Conservation (phyloP, 1,284 basidiomycete species). For the Dichomitus squalens region DNA sequence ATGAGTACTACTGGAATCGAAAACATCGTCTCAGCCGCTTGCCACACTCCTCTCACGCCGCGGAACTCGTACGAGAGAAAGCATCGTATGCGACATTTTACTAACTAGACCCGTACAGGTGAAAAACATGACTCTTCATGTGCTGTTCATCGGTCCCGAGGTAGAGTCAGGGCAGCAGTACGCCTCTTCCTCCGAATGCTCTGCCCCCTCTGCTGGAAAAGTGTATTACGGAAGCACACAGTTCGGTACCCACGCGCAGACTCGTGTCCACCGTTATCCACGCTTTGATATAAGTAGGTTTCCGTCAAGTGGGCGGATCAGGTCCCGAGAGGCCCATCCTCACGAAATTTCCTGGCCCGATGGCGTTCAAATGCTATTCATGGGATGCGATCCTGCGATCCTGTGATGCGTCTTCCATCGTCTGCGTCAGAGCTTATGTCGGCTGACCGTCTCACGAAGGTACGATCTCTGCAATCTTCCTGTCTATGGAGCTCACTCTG, state of each 20-base stretch:
- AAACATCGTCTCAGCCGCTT: no score
- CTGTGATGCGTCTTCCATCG: background rate
- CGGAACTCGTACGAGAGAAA: background rate
- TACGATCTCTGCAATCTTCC: background rate
- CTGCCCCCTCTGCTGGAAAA: background rate
- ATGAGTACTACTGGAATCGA: no score
- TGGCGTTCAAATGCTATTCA: background rate
- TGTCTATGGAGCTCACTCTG: background rate
- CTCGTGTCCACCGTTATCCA: background rate
- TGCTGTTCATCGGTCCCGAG: background rate
- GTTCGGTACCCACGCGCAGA: background rate
- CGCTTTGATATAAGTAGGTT: background rate
- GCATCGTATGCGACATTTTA: background rate
- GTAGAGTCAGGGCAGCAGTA: background rate
- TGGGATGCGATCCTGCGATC: background rate
- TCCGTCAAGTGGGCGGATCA: background rate
- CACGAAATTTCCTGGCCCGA: background rate
- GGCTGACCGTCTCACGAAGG: background rate
- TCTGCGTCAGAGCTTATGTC: background rate
- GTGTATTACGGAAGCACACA: background rate
- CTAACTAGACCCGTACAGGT: no score
- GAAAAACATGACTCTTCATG: no score
- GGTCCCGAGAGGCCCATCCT: background rate
- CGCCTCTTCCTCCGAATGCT: background rate
- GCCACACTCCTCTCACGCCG: no score